Percentiles rank a stretch among this genome's conserved stretches.
Conservation (phyloP, 2,329 filamentous ascomycete species). For the Trichoderma harzianum region DNA sequence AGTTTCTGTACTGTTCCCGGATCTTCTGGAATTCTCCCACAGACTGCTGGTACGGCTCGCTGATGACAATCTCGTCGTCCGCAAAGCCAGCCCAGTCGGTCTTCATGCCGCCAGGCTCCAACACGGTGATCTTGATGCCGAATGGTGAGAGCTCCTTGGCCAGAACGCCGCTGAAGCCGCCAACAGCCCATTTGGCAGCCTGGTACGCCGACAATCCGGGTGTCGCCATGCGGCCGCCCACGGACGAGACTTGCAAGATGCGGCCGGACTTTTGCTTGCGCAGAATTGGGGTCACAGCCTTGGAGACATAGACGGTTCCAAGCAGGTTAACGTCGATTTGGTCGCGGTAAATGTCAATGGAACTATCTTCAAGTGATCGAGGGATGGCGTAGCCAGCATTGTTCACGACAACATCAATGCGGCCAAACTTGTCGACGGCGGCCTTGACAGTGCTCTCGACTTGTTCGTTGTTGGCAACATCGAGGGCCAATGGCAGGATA, state of each 20-base stretch:
- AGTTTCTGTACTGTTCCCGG: constrained; percentile 5
- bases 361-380: constrained; percentile 51
- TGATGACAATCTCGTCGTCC: constrained; percentile 30
- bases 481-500: constrained; percentile 47
- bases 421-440: constrained; percentile 46
- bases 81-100: constrained; percentile 36
- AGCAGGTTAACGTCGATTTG: constrained; percentile 61
- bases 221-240: constrained; percentile 35
- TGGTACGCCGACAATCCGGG: constrained; percentile 37
- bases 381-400: constrained; percentile 58
- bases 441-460: constrained; percentile 34
- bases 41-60: constrained; percentile 34
- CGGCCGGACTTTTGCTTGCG: constrained; percentile 29
- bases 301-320: constrained; percentile 53
- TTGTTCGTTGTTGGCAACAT: constrained; percentile 50
- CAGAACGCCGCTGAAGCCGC: constrained; percentile 37
- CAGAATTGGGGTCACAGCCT: constrained; percentile 36
- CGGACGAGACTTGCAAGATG: constrained; percentile 40
- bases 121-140: constrained; percentile 38
- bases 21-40: constrained; percentile 31
- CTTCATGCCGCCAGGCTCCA: constrained; percentile 41
- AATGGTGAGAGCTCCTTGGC: constrained; percentile 35
- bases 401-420: constrained; percentile 58
- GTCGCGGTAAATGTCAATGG: constrained; percentile 44
- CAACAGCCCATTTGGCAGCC: constrained; percentile 39